Evolutionary conservation across 2,329 filamentous ascomycete genomes (phyloP).

Genomic region (Ophiosphaerella narmari): DNA sequence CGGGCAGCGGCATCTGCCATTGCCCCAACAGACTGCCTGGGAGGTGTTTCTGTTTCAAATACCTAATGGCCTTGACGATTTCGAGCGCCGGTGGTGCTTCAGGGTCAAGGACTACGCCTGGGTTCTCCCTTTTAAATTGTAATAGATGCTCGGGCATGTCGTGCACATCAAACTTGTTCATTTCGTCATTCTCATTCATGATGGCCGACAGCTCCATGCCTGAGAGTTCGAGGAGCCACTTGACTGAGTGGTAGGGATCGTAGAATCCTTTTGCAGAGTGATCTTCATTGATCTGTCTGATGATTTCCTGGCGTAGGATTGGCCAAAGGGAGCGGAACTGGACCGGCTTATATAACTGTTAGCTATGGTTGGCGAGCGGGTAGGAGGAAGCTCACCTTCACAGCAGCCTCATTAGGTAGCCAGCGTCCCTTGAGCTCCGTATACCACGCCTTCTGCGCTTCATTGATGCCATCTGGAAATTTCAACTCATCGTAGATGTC

Average conservation of each 20-base stretch:
- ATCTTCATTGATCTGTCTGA: slow-evolving; percentile 19
- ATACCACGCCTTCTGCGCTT: slow-evolving; percentile 15
- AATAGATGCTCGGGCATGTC: slow-evolving; percentile 13
- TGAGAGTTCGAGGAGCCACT: slow-evolving; percentile 15
- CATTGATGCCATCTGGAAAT: slow-evolving; percentile 3
- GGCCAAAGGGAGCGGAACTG: slow-evolving; percentile 17
- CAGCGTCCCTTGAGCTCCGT: slow-evolving; percentile 5
- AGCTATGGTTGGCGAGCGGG: not conserved
- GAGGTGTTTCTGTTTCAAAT: slow-evolving; percentile 20
- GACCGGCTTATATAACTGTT: slow-evolving; percentile 8
- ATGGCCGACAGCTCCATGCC: slow-evolving; percentile 5
- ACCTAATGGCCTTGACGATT: slow-evolving; percentile 18
- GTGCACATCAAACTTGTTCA: slow-evolving; percentile 4
- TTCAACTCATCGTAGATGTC: slow-evolving; percentile 5
- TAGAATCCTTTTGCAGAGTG: slow-evolving; percentile 2
- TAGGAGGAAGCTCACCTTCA: not conserved
- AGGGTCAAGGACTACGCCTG: slow-evolving; percentile 19
- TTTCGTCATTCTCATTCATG: slow-evolving; percentile 9
- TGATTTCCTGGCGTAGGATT: slow-evolving; percentile 25
- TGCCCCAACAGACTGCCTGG: slow-evolving; percentile 19
- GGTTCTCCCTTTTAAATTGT: slow-evolving; percentile 7
- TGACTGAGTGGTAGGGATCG: slow-evolving; percentile 9
- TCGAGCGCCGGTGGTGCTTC: slow-evolving; percentile 14
- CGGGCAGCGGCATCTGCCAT: slow-evolving; percentile 13
- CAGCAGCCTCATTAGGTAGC: not conserved